Conservation (phyloP, 169 alveolate species). For the Plasmodium falciparum region DNA sequence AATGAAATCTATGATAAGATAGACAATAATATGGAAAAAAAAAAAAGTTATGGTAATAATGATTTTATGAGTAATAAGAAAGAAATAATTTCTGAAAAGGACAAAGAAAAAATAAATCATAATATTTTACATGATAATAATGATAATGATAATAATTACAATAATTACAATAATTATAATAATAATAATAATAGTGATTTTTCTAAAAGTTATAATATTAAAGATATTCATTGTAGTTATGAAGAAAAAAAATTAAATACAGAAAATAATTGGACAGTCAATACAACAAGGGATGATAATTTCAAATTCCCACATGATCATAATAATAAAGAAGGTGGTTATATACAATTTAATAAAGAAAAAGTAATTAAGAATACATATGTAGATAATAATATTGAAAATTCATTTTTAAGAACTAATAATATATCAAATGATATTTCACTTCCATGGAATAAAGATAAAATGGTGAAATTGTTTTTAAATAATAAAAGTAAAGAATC, state of each 20-base stretch:
- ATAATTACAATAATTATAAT: too few relatives aligned
- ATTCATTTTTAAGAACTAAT: background rate
- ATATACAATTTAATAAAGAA: background rate
- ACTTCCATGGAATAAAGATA: constrained; percentile 70
- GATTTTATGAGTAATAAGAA: too few relatives aligned
- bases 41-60: background rate
- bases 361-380: background rate
- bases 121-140: too few relatives aligned
- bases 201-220: too few relatives aligned
- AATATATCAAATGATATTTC: background rate
- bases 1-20: too few relatives aligned
- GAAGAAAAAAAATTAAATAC: background rate
- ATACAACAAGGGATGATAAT: too few relatives aligned
- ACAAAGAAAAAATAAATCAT: too few relatives aligned
- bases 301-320: background rate
- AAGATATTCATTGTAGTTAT: too few relatives aligned
- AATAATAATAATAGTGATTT: too few relatives aligned
- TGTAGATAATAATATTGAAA: background rate
- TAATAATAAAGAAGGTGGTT: background rate
- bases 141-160: too few relatives aligned
- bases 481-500: background rate
- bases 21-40: background rate
- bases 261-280: background rate
- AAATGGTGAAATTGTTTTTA: constrained; percentile 32
- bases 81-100: too few relatives aligned